Conservation (phyloP, 1,284 basidiomycete genomes). For the Meripilus lineatus region DNA sequence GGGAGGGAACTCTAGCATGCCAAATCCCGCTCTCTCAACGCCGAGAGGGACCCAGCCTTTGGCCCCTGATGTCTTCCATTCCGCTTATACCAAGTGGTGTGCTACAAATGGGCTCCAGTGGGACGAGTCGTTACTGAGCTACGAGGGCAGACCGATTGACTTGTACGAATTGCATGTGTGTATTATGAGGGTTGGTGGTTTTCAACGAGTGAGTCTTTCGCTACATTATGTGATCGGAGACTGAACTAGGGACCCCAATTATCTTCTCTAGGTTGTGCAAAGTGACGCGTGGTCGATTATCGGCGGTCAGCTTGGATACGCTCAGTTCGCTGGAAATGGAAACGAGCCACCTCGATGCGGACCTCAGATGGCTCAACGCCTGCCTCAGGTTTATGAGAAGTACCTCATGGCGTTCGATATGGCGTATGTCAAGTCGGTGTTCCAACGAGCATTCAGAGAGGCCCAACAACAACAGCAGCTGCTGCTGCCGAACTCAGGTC, state of each 20-base stretch:
- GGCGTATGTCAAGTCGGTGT: constrained; percentile 37
- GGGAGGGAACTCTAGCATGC: too few relatives aligned
- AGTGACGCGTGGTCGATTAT: constrained; percentile 58
- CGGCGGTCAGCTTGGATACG: constrained; percentile 58
- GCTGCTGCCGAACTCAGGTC: not conserved
- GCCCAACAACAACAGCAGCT: constrained; percentile 1
- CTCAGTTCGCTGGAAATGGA: constrained; percentile 52
- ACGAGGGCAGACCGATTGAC: constrained; percentile 52
- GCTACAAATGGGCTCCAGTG: constrained; percentile 33
- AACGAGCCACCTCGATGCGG: constrained; percentile 52
- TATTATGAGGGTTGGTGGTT: constrained; percentile 55
- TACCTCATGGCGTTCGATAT: constrained; percentile 54
- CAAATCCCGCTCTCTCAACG: not conserved
- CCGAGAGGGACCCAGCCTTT: not conserved
- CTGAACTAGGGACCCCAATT: not conserved
- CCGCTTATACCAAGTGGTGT: constrained; percentile 44
- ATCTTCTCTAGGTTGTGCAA: constrained; percentile 38
- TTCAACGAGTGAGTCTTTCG: constrained; percentile 35
- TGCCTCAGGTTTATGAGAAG: constrained; percentile 56
- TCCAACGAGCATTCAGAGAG: constrained; percentile 33
- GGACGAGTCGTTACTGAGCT: constrained; percentile 36
- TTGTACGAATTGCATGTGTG: constrained; percentile 50
- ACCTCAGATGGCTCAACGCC: constrained; percentile 52
- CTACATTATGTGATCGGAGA: constrained; percentile 3
- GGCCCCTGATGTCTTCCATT: constrained; percentile 37